Conservation (phyloP, 78 protist species). For the Polysphondylium violaceum region DNA sequence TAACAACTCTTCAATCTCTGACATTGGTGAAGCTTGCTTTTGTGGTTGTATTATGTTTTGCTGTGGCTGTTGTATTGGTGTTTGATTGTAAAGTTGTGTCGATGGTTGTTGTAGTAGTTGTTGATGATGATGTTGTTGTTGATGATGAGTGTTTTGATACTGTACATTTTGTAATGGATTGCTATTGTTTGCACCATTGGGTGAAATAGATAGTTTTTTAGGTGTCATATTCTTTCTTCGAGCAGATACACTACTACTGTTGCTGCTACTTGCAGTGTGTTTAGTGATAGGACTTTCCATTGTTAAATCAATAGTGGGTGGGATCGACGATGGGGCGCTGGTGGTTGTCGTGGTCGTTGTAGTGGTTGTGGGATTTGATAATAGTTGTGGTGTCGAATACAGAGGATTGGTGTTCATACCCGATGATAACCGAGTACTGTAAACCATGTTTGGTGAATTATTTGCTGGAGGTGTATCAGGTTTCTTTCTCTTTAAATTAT, state of each 20-base stretch:
- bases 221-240: constrained; percentile 60
- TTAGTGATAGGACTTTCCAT: not conserved
- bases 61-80: no score
- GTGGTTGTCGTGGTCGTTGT: not conserved
- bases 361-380: no score
- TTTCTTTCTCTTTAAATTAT: not conserved
- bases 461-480: not conserved
- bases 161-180: not conserved
- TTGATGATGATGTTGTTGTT: no score
- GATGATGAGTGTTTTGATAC: not conserved
- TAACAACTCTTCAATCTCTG: constrained; percentile 42
- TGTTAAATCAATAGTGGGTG: not conserved
- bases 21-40: no score
- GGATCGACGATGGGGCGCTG: not conserved
- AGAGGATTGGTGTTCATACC: no score
- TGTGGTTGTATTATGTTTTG: no score
- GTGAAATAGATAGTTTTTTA: constrained; percentile 40
- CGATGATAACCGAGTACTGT: no score
- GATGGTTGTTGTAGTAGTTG: no score
- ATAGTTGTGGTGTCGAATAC: no score
- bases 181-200: not conserved
- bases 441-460: no score
- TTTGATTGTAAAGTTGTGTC: no score
- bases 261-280: constrained; percentile 3
- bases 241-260: not conserved